These are phyloP conservation scores for Daedaleopsis nitida DNA, from an alignment of 768 basidiomycete genomes.

Conservation along the genomic window DNA sequence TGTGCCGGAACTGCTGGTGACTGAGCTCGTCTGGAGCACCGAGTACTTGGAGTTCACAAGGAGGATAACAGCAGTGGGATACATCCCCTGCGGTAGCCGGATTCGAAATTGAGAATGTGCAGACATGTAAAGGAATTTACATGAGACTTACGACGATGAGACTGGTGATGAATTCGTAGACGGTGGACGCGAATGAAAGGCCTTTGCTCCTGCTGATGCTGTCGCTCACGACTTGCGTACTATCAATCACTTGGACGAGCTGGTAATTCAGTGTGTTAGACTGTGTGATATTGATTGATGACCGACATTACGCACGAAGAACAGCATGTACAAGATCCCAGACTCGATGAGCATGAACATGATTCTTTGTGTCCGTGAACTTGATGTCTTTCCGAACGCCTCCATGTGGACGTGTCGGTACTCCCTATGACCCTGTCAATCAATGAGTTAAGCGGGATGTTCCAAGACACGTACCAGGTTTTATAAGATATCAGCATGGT, in stretches of 20 bases:
- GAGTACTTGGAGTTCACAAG: constrained; percentile 19
- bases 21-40: neutral
- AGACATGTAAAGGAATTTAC: neutral
- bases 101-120: neutral
- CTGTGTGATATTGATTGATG: neutral
- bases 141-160: constrained; percentile 23
- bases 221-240: constrained; percentile 5
- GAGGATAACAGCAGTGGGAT: constrained; percentile 26
- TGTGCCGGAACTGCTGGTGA: too few relatives aligned
- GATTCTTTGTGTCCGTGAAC: constrained; percentile 17
- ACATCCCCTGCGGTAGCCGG: constrained; percentile 20
- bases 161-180: constrained; percentile 20
- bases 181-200: constrained; percentile 18
- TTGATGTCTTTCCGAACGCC: constrained; percentile 2
- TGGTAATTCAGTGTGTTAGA: neutral
- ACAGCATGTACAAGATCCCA: constrained; percentile 27
- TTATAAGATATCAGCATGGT: constrained; percentile 23
- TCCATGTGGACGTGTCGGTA: neutral
- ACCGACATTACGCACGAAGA: constrained; percentile 24
- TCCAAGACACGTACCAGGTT: constrained; percentile 16
- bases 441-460: neutral
- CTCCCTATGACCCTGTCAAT: neutral
- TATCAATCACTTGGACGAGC: constrained; percentile 4
- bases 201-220: constrained; percentile 4
- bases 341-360: constrained; percentile 26